Conservation (phyloP, 2,329 filamentous ascomycete species). For the Ramichloridium luteum region DNA sequence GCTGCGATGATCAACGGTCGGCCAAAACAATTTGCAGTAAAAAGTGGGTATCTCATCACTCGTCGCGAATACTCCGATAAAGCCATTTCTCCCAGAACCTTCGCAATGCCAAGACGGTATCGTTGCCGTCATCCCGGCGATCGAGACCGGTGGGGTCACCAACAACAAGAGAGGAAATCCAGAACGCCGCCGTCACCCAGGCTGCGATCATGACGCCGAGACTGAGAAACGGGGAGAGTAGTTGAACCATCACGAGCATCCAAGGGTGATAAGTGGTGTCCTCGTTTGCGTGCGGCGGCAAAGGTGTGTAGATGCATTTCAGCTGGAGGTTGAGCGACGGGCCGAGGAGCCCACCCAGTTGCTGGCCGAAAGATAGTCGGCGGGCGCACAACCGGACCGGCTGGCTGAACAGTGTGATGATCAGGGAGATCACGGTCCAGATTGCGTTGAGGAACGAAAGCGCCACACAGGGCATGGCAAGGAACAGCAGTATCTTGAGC, state of each 20-base stretch:
- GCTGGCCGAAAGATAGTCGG: conserved; percentile 35
- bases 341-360: conserved; percentile 40
- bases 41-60: conserved; percentile 9
- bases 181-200: conserved; percentile 50
- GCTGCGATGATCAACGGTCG: not conserved
- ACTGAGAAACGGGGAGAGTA: conserved; percentile 45
- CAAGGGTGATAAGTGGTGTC: conserved; percentile 28
- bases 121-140: conserved; percentile 47
- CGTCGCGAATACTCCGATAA: conserved; percentile 15
- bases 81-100: conserved; percentile 52
- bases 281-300: conserved; percentile 21
- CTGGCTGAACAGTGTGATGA: conserved; percentile 39
- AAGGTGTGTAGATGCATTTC: conserved; percentile 34
- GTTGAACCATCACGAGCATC: conserved; percentile 40
- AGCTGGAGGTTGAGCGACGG: conserved; percentile 43
- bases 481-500: conserved; percentile 37
- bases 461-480: conserved; percentile 42
- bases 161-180: conserved; percentile 40
- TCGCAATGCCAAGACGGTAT: conserved; percentile 45
- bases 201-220: conserved; percentile 43
- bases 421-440: conserved; percentile 41
- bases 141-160: conserved; percentile 49
- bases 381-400: conserved; percentile 44
- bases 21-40: too few species aligned
- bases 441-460: conserved; percentile 42